phyloP scores from a whole-genome alignment of 345 rosid species.

The Murraya koenigii region DNA sequence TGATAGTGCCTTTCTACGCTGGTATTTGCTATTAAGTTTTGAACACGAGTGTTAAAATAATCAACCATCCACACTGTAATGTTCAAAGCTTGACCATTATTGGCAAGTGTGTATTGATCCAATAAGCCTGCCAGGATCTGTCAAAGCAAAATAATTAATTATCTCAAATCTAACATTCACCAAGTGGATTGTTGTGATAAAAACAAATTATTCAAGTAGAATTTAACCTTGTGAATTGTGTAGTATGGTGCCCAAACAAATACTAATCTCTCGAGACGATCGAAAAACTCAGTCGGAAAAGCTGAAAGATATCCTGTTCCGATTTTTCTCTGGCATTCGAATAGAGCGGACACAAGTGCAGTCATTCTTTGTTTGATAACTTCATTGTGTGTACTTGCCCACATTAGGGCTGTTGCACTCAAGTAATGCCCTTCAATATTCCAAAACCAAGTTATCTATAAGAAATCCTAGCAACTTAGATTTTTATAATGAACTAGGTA shows the following conservation, averaged over 20 bases:
- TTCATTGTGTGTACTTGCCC: conserved; percentile 51
- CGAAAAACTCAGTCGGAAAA: conserved; percentile 46
- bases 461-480: background rate
- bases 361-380: conserved; percentile 40
- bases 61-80: conserved; percentile 50
- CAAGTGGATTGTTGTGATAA: too few species aligned
- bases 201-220: background rate
- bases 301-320: conserved; percentile 58
- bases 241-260: conserved; percentile 65
- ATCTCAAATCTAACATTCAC: too few species aligned
- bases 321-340: conserved; percentile 43
- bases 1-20: conserved; percentile 43
- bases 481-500: too few species aligned
- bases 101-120: conserved; percentile 42
- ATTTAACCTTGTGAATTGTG: conserved; percentile 51
- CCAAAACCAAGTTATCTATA: conserved; percentile 4
- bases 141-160: conserved; percentile 4
- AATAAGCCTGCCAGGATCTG: conserved; percentile 49
- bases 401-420: conserved; percentile 53
- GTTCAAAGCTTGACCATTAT: conserved; percentile 42
- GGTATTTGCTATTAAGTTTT: conserved; percentile 36
- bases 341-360: conserved; percentile 37
- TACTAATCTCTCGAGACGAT: conserved; percentile 44
- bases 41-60: conserved; percentile 47
- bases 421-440: conserved; percentile 47